phyloP scores from a whole-genome alignment of 148 eudicot genomes.

The Amaranthus cruentus region DNA sequence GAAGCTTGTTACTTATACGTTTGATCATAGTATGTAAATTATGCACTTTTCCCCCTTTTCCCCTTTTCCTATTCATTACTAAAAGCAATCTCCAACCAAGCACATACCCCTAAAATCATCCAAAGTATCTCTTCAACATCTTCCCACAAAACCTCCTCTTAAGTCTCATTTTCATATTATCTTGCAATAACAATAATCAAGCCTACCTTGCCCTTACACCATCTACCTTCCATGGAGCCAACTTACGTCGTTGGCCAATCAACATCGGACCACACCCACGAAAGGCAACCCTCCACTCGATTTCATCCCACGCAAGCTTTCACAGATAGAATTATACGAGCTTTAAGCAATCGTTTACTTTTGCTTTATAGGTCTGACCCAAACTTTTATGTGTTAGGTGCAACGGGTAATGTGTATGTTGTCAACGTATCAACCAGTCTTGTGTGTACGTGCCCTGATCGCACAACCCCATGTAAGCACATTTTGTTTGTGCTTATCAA shows the following conservation, averaged over 20 bases:
- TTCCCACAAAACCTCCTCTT: slow-evolving; percentile 23
- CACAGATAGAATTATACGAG: slow-evolving; percentile 60
- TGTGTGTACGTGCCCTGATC: slow-evolving; percentile 82
- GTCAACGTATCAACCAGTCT: slow-evolving; percentile 53
- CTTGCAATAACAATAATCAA: not conserved
- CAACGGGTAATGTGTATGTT: slow-evolving; percentile 77
- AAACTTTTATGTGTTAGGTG: slow-evolving; percentile 69
- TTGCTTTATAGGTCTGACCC: slow-evolving; percentile 73
- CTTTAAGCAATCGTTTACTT: slow-evolving; percentile 56
- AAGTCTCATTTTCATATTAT: slow-evolving; percentile 3
- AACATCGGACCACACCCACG: slow-evolving; percentile 17
- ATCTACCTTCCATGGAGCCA: slow-evolving; percentile 41
- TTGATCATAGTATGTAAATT: no score
- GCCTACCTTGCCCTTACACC: not conserved
- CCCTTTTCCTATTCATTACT: slow-evolving; percentile 26
- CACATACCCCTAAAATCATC: slow-evolving; percentile 22
- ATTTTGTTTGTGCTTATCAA: slow-evolving; percentile 56
- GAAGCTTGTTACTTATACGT: slow-evolving; percentile 18
- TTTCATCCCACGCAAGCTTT: slow-evolving; percentile 39
- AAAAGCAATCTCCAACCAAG: slow-evolving; percentile 11
- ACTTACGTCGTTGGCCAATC: slow-evolving; percentile 34
- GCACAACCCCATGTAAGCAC: slow-evolving; percentile 76
- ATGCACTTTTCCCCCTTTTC: not conserved
- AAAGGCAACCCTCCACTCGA: slow-evolving; percentile 20
- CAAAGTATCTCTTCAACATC: slow-evolving; percentile 36